Percentiles rank a stretch among this genome's conserved stretches.
These are phyloP conservation scores for Beta corolliflora DNA, from an alignment of 179 eudicot genomes.

Conservation along the genomic window DNA sequence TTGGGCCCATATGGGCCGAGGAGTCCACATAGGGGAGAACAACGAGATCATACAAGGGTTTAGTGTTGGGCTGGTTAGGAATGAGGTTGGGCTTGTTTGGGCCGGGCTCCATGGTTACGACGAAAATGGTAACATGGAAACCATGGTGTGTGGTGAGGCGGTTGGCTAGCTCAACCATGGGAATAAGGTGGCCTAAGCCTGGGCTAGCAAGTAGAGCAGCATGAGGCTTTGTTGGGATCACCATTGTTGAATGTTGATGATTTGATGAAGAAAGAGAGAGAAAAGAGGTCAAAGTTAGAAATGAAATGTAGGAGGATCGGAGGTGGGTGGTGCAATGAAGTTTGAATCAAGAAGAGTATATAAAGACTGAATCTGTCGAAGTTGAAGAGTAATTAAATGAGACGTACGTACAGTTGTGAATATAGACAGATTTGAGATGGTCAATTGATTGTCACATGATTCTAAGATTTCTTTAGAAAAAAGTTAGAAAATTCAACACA, in stretches of 20 bases:
- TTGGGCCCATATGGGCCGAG: slow-evolving; percentile 1
- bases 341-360: neutral
- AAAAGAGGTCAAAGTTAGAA: neutral
- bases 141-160: slow-evolving; percentile 41
- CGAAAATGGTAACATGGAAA: slow-evolving; percentile 39
- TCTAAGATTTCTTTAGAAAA: too few species aligned
- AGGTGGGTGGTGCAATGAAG: neutral
- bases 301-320: neutral
- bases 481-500: too few species aligned
- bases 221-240: slow-evolving; percentile 35
- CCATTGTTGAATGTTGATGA: slow-evolving; percentile 32
- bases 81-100: slow-evolving; percentile 2
- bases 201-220: slow-evolving; percentile 47
- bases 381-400: neutral
- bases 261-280: neutral
- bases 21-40: slow-evolving; percentile 18
- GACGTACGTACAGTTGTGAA: neutral
- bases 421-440: neutral
- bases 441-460: neutral
- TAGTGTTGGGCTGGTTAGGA: slow-evolving; percentile 5
- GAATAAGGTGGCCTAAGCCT: slow-evolving; percentile 58
- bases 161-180: slow-evolving; percentile 41
- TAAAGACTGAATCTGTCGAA: neutral
- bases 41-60: neutral
- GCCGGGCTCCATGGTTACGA: slow-evolving; percentile 21